Evolutionary conservation across 306 rosid species (phyloP), one percentile per base, ranked within the genome.

Genomic region (Quercus ilex): DNA sequence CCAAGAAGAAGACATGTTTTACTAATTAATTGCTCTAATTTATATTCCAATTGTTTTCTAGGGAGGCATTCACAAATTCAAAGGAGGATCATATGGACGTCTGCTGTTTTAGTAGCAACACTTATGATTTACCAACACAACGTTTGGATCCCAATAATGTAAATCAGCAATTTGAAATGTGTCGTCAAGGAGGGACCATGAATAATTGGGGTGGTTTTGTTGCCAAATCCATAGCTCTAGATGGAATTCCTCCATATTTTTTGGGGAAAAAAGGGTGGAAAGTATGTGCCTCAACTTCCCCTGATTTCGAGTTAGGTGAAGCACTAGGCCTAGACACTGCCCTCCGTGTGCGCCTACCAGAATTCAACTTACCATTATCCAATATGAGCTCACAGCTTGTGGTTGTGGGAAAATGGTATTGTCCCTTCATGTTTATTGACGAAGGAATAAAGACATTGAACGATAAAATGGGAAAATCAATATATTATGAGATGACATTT

Each of bases 341-440:
- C 21, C 87, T 85, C 12, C 73, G 84, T n/a, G 72, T 83, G 71
- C 70, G 43, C 3, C 76, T 82, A 7, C 91, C 87, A 7, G 74
- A 68, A 26, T 80, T 85, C 55, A 35, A 65, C 25, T 84, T 84
- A 56, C 31, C 85, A 20, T 33, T 80, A 4, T 13, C 72, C 3
- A 4, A 28, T 19, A 21, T 52, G 10, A n/a, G 77, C 70, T 71
- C 85, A 5, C 33, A 41, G 17, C 67, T 67, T 17, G 85, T 84
- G 53, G 79, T 77, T 8, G 85, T 83, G 0, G 89, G 91, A 56
- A 88, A 88, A 21, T 85, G 89, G 88, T 85, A 69, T 41, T 55
- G 77, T 64, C 91, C 86, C 3, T 81, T 86, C 74, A 77, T 88
- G 86, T 25, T 25, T 25, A 25, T 25, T 25, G 26, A 74, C 25